These are phyloP conservation scores for Niebla homalea DNA, from an alignment of 495 filamentous ascomycete species.

Conservation along the genomic window DNA sequence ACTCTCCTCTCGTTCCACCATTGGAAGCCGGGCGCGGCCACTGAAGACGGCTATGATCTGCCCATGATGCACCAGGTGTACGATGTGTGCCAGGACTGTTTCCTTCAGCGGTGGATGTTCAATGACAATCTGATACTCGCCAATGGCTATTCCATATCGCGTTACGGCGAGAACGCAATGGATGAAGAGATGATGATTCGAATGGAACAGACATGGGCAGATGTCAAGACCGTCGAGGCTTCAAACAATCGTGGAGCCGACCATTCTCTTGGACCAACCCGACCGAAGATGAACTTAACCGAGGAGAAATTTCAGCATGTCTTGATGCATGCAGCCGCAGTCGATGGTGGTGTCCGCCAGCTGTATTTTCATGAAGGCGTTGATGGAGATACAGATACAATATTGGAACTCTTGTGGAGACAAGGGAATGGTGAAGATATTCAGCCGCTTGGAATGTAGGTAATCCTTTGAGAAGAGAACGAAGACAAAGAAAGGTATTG, in stretches of 20 bases:
- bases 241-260: slow-evolving; percentile 12
- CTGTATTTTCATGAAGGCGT: slow-evolving; percentile 9
- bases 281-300: slow-evolving; percentile 8
- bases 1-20: slow-evolving; percentile 49
- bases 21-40: slow-evolving; percentile 42
- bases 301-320: slow-evolving; percentile 14
- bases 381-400: slow-evolving; percentile 8
- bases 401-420: slow-evolving; percentile 17
- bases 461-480: too few species aligned
- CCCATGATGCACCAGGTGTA: slow-evolving; percentile 45
- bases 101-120: slow-evolving; percentile 50
- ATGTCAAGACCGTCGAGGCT: slow-evolving; percentile 20
- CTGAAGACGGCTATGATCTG: slow-evolving; percentile 38
- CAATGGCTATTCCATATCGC: slow-evolving; percentile 49
- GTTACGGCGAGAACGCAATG: slow-evolving; percentile 36
- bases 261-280: slow-evolving; percentile 12
- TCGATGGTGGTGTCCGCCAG: slow-evolving; percentile 13
- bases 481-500: background rate
- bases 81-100: slow-evolving; percentile 45
- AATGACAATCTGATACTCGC: slow-evolving; percentile 43
- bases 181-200: slow-evolving; percentile 38
- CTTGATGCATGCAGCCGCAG: slow-evolving; percentile 5
- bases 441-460: too few species aligned
- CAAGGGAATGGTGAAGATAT: background rate
- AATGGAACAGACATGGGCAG: slow-evolving; percentile 51